phyloP scores from a whole-genome alignment of 140 eudicot species.

The Oenanthe javanica region DNA sequence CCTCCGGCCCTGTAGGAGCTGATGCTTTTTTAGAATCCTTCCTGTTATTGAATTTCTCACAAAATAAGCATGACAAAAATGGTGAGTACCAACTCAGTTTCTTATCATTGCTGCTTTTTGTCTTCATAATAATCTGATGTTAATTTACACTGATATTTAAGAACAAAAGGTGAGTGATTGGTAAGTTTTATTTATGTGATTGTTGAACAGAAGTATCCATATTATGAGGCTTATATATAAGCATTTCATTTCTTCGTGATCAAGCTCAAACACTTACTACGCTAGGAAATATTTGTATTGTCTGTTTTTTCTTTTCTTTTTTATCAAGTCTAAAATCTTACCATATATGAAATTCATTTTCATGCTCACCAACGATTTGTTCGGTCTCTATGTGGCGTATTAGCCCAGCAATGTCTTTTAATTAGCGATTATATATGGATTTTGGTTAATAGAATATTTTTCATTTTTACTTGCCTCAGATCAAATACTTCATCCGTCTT shows the following conservation, averaged over 20 bases:
- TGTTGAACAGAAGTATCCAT: not conserved
- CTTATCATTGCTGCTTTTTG: constrained; percentile 19
- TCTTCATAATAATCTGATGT: constrained; percentile 1
- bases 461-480: too few relatives aligned
- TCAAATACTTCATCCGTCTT: too few relatives aligned
- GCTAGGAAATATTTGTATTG: not conserved
- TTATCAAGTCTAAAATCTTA: not conserved
- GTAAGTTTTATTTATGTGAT: too few relatives aligned
- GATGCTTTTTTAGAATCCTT: not conserved
- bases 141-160: too few relatives aligned
- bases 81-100: constrained; percentile 7
- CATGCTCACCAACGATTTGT: too few relatives aligned
- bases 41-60: not conserved
- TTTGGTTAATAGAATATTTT: too few relatives aligned
- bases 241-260: not conserved
- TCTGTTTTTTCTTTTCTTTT: not conserved
- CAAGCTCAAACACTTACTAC: not conserved
- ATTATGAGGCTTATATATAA: not conserved
- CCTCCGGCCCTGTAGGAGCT: constrained; percentile 22
- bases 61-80: not conserved
- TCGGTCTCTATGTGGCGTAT: too few relatives aligned
- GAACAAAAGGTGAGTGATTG: too few relatives aligned
- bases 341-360: too few relatives aligned
- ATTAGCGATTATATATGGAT: too few relatives aligned
- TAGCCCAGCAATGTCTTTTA: too few relatives aligned